A percentile compares a stretch with the other conserved stretches of the same genome.
Evolutionary conservation across 2,329 filamentous ascomycete genomes (phyloP).

Genomic region (Didymella pinodella): DNA sequence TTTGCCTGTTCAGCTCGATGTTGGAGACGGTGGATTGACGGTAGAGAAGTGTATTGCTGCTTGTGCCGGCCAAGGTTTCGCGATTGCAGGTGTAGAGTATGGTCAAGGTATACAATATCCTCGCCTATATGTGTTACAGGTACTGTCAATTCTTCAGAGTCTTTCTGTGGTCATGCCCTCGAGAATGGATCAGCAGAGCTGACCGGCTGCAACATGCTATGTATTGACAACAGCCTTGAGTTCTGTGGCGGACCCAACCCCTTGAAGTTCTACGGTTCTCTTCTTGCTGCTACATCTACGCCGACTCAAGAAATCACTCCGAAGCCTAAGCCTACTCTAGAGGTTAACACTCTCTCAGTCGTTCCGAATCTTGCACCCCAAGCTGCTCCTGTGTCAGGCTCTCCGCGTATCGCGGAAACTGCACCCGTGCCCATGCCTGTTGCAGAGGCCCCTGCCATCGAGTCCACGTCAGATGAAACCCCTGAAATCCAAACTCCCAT

Average conservation of each 20-base stretch:
- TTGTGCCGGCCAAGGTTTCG: not conserved
- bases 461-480: not conserved
- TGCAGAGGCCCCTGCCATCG: not conserved
- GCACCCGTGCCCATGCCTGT: not conserved
- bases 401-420: not conserved
- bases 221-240: not conserved
- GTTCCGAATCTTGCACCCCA: not conserved
- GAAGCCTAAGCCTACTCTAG: not conserved
- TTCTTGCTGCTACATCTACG: not conserved
- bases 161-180: not conserved
- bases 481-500: not conserved
- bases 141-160: not conserved
- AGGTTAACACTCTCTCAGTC: not conserved
- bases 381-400: not conserved
- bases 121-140: not conserved
- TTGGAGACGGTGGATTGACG: not conserved
- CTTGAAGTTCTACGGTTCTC: not conserved
- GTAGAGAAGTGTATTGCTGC: not conserved
- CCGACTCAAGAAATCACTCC: not conserved
- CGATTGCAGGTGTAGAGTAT: not conserved
- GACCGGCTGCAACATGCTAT: not conserved
- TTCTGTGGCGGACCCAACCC: not conserved
- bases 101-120: not conserved
- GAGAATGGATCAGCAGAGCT: not conserved
- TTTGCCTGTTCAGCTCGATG: not conserved